Base-by-base conservation (phyloP, 345 rosid genomes). In the Chamaenerion angustifolium region DNA sequence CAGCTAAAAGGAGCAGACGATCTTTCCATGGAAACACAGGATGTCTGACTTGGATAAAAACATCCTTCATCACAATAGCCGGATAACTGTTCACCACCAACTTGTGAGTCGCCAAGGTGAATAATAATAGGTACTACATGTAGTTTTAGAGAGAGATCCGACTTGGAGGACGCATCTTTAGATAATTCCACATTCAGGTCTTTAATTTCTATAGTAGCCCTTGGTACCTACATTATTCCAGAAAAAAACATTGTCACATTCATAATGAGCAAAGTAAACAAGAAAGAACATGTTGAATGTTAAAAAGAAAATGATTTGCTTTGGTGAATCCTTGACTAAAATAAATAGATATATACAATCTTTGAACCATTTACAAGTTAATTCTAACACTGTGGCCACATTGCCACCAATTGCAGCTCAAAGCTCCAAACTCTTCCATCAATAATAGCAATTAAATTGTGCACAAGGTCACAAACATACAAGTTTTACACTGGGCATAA, bases 121-220 rank as follows among this genome's bases (percentile, higher is more conserved):
- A 84, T 57, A 56, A 60, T 51, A 63, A 87, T 68, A 16, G 98
- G 95, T 64, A 79, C 61, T 65, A 92, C 68, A 10, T 80, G 75
- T 53, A 92, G 72, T 66, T 74, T 80, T 56, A 87, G 80, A 56
- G 77, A 61, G 23, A 92, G 63, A 68, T 69, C 73, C 43, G 82
- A 71, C 63, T 70, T 80, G 48, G 96, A 69, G 55, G 93, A 83
- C 61, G 77, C 90, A 62, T 79, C 95, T 61, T 80, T 90, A 37
- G 75, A 80, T 64, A 87, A 77, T 64, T 87, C 93, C 56, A 87
- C 64, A 50, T 54, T 66, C 62, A 92, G 61, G 56, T 84, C 96
- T 76, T 87, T 84, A 63, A 84, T 65, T 60, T 87, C 98, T 40
- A 72, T 31, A 18, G 66, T 60, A 46, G 77, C 81, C 73, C 77